These are phyloP conservation scores for Uronychia binucleata DNA, from an alignment of 73 alveolate genomes.

Conservation along the genomic window DNA sequence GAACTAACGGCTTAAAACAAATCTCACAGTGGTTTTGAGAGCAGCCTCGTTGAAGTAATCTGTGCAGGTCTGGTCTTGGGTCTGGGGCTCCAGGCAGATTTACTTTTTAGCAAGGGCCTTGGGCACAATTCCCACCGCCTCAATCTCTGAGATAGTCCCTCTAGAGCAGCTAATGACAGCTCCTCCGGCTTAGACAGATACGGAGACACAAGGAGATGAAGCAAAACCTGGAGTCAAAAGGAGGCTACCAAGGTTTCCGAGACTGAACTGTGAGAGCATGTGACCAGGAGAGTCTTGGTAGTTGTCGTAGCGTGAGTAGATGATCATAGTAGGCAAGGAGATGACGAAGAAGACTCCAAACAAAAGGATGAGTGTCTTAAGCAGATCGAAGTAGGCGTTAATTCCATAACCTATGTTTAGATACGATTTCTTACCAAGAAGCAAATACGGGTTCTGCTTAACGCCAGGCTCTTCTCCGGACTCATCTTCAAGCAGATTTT, in stretches of 20 bases:
- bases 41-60: not conserved
- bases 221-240: constrained; percentile 36
- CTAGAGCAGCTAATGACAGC: not conserved
- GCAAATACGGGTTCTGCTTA: not conserved
- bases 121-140: not conserved
- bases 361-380: constrained; percentile 14
- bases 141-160: not conserved
- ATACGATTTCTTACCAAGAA: not conserved
- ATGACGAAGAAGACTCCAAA: constrained; percentile 41
- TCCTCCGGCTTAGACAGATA: not conserved
- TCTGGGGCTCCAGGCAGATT: not conserved
- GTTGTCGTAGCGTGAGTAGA: constrained; percentile 30
- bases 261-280: constrained; percentile 9
- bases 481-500: not conserved
- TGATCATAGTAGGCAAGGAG: constrained; percentile 42
- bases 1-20: not conserved
- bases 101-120: not conserved
- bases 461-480: not conserved
- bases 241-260: constrained; percentile 33
- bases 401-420: constrained; percentile 41
- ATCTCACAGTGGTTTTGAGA: not conserved
- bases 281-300: not conserved
- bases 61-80: not conserved
- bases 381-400: constrained; percentile 47
- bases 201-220: constrained; percentile 44